Evolutionary conservation across 2,329 filamentous ascomycete species (phyloP), one percentile per base, ranked within the genome.

Genomic region (Ascochyta pisi): DNA sequence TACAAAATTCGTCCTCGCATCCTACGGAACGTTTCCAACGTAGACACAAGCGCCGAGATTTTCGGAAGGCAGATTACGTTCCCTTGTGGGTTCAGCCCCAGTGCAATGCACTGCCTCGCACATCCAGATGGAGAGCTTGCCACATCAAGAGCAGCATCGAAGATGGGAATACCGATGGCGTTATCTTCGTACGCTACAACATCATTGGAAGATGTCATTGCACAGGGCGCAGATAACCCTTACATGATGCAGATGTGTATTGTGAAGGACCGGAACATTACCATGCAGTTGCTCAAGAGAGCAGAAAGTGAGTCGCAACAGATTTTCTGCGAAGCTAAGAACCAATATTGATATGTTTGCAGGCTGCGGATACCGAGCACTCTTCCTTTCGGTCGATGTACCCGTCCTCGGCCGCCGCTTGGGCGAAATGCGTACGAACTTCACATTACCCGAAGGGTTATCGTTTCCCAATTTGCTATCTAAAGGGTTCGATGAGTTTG

Each of bases 41-140:
- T 68, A 15, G 63, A 67, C 44, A 60, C 61, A 3, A 54, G 54
- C 10, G 47, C 58, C 13, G 52, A 56, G 12, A 60, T 68, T 6
- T 62, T 64, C 29, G 79, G 78, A 4, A 69, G 73, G 31, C 74
- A 75, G 41, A 62, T 62, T 6, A 60, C 64, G 0, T 58, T 77
- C 40, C 77, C 77, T 6, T 67, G 78, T 19, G 75, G 76, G 44
- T 66, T 77, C 24, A 69, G 69, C 4, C 88, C 88, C 0, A 78
- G 91, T 1, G 88, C 88, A 1, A 86, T 89, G 1, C 87, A 90
- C 62, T 76, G 76, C 1, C 83, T 89, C 24, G 87, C 88, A 66
- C 87, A 91, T 62, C 70, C 78, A 0, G 85, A 89, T 62, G 84
- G 82, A 16, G 88, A 91, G 64, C 75, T 81, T 0, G 87, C 85